Percentiles rank a stretch among this genome's conserved stretches.
These are phyloP conservation scores for Chrysoporthe cubensis DNA, from an alignment of 2,329 filamentous ascomycete genomes.

Conservation along the genomic window DNA sequence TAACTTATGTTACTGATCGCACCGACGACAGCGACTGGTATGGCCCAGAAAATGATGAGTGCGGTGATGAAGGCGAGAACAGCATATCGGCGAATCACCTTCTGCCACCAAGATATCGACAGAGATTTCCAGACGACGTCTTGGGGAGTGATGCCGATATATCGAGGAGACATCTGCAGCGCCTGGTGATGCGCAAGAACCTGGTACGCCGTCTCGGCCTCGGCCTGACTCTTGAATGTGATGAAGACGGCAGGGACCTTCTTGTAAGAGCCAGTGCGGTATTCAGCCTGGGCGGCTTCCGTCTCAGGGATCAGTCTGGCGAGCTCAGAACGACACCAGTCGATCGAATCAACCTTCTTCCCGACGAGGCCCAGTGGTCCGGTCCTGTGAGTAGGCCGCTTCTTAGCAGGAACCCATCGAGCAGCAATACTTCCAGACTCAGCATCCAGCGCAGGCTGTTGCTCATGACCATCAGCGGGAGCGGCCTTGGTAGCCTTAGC, in stretches of 20 bases:
- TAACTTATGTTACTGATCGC: slow-evolving; percentile 82
- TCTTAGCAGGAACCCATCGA: slow-evolving; percentile 73
- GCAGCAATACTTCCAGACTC: slow-evolving; percentile 74
- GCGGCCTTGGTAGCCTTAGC: slow-evolving; percentile 65
- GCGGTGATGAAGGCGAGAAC: slow-evolving; percentile 74
- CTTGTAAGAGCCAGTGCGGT: slow-evolving; percentile 66
- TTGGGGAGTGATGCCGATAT: slow-evolving; percentile 78
- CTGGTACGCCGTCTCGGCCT: slow-evolving; percentile 86
- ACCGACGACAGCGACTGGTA: slow-evolving; percentile 78
- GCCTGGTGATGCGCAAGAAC: slow-evolving; percentile 85
- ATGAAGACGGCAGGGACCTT: slow-evolving; percentile 83
- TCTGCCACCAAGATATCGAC: slow-evolving; percentile 84
- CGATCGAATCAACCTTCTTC: slow-evolving; percentile 92
- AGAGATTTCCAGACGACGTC: slow-evolving; percentile 91
- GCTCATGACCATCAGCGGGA: slow-evolving; percentile 36
- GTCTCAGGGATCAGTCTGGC: slow-evolving; percentile 75
- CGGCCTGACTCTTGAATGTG: slow-evolving; percentile 81
- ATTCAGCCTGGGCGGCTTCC: slow-evolving; percentile 67
- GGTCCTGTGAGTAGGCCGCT: slow-evolving; percentile 75
- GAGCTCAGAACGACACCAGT: slow-evolving; percentile 82
- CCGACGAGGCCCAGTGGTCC: slow-evolving; percentile 73
- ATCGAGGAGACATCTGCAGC: slow-evolving; percentile 83
- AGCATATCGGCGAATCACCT: slow-evolving; percentile 71
- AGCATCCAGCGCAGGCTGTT: slow-evolving; percentile 58
- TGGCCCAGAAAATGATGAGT: slow-evolving; percentile 85